Conservation (phyloP, 345 rosid genomes). For the Euphorbia tirucalli region DNA sequence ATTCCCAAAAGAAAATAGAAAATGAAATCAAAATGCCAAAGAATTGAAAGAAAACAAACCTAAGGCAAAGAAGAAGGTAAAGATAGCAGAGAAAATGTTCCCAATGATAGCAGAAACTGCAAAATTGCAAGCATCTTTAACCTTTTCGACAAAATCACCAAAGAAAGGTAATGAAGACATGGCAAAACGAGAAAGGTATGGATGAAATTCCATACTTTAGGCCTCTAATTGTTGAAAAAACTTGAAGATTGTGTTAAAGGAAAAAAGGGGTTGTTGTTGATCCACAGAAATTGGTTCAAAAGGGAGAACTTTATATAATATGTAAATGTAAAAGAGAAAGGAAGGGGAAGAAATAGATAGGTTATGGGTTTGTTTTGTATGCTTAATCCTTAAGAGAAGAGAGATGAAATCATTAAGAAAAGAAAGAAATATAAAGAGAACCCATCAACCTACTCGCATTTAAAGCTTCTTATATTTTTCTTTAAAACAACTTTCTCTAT, state of each 20-base stretch:
- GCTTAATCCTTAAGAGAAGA: constrained; percentile 47
- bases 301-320: constrained; percentile 15
- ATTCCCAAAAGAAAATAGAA: neutral
- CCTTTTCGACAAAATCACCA: constrained; percentile 58
- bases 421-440: constrained; percentile 21
- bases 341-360: neutral
- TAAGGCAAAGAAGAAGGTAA: constrained; percentile 94
- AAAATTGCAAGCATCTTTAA: constrained; percentile 56
- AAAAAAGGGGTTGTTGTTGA: constrained; percentile 13
- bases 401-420: neutral
- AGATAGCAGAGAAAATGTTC: constrained; percentile 82
- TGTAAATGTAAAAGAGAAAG: neutral
- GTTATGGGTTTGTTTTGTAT: constrained; percentile 18
- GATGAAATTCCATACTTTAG: constrained; percentile 52
- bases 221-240: neutral
- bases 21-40: neutral
- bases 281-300: constrained; percentile 22
- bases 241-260: neutral
- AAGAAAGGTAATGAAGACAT: constrained; percentile 37
- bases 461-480: constrained; percentile 38
- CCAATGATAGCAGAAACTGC: constrained; percentile 78
- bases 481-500: constrained; percentile 19
- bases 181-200: constrained; percentile 53
- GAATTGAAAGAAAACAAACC: constrained; percentile 47
- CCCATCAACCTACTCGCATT: constrained; percentile 45